Base-by-base conservation (phyloP, 768 basidiomycete genomes). In the Paxillus rubicundulus region DNA sequence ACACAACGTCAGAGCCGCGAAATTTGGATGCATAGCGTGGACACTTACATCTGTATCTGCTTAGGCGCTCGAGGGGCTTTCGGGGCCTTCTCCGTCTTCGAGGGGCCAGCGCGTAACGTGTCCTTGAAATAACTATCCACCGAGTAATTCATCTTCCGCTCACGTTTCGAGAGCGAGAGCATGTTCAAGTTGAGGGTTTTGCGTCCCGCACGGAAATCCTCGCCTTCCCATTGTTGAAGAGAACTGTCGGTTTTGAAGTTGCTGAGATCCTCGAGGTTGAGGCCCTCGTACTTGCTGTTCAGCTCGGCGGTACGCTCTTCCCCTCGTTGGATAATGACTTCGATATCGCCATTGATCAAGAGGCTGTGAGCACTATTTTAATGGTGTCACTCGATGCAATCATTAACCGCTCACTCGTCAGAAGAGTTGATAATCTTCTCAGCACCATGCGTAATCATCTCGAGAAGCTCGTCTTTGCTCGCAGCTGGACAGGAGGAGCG, bases 391-490 rank as follows among this genome's bases (percentile, higher is more conserved):
- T 9, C 16, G 27, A 52, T 37, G 28, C 5, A 18, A 1, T 16
- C 36, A 34, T 38, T 9, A 4, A 12, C 10, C 12, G 72, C 87
- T 55, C 51, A 92, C 90, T 84, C 82, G 13, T 89, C 86, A 0
- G 70, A 68, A 4, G 85, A 75, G 64, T 87, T 96, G 68, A 98
- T 94, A 51, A 99, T 98, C 70, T 92, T 89, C 68, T 98, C 96
- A 0, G 94, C 96, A 17, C 97, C 96, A 62, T 96, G 93, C 6
- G 94, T 87, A 53, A 99, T 98, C 93, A 98, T 99, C 65, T 98
- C 95, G 33, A 98, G 74, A 13, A 99, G 77, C 53, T 98, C 97
- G 44, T 98, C 97, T 74, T 98, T 98, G 68, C 85, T 90, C 14
- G 91, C 87, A 48, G 90, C 94, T 87, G 61, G n/a, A 45, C 42